Percentiles rank a stretch among this genome's conserved stretches.
These are phyloP conservation scores for Liquidambar formosana DNA, from an alignment of 164 flowering plant genomes.

Conservation along the genomic window DNA sequence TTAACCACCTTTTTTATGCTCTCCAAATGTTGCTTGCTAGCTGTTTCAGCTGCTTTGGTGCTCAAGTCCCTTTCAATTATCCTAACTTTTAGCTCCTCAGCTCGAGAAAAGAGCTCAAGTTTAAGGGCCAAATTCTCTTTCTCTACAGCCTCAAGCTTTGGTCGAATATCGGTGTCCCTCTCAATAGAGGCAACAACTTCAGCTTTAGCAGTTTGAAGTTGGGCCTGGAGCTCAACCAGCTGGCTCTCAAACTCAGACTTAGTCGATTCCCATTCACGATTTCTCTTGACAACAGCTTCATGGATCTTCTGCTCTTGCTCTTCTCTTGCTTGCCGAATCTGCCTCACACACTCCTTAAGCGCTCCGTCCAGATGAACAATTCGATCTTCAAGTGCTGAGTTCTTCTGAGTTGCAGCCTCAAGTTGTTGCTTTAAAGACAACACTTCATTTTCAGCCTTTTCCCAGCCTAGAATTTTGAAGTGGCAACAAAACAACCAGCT, in stretches of 20 bases:
- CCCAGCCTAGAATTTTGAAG: conserved; percentile 56
- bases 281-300: conserved; percentile 24
- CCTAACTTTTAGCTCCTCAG: conserved; percentile 16
- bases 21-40: conserved; percentile 26
- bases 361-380: conserved; percentile 23
- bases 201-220: conserved; percentile 19
- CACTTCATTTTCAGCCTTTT: conserved; percentile 71
- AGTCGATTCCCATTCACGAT: conserved; percentile 35
- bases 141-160: conserved; percentile 14
- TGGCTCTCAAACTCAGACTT: conserved; percentile 38
- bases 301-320: conserved; percentile 19
- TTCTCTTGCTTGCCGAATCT: conserved; percentile 22
- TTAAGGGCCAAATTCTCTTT: conserved; percentile 17
- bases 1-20: conserved; percentile 21
- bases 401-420: conserved; percentile 51
- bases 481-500: background rate
- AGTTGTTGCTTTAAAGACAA: conserved; percentile 50
- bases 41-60: conserved; percentile 18
- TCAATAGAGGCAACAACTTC: conserved; percentile 25
- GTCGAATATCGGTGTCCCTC: conserved; percentile 11
- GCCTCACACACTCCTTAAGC: conserved; percentile 31
- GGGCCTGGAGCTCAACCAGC: conserved; percentile 16
- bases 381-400: conserved; percentile 54
- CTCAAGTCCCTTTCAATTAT: conserved; percentile 21
- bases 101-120: conserved; percentile 13